Percentiles rank a stretch among this genome's conserved stretches.
These are phyloP conservation scores for Alternaria solani DNA, from an alignment of 2,329 filamentous ascomycete species.

Conservation along the genomic window DNA sequence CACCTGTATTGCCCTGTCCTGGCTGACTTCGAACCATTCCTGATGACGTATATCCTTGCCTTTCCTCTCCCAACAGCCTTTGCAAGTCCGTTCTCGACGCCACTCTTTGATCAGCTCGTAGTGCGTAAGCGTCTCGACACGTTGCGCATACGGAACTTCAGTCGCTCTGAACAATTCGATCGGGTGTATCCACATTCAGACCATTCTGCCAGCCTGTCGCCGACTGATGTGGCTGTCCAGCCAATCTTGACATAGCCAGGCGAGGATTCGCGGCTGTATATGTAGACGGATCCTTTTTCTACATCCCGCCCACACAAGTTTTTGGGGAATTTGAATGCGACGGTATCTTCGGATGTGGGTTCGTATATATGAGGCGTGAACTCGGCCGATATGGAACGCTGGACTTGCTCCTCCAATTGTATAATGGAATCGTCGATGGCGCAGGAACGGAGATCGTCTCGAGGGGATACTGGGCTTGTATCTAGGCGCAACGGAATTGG, in stretches of 20 bases:
- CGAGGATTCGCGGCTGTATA: not conserved
- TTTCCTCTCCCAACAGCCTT: not conserved
- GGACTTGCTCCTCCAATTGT: not conserved
- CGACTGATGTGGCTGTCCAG: not conserved
- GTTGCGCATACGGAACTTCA: slow-evolving; percentile 16
- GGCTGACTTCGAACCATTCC: not conserved
- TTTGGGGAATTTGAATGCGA: not conserved
- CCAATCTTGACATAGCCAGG: not conserved
- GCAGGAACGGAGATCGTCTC: not conserved
- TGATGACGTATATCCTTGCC: not conserved
- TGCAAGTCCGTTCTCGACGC: slow-evolving; percentile 11
- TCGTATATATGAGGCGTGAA: not conserved
- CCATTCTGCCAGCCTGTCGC: not conserved
- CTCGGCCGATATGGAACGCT: not conserved
- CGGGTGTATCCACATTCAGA: not conserved
- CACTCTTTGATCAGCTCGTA: slow-evolving; percentile 21
- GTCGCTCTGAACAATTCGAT: slow-evolving; percentile 7
- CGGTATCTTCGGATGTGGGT: not conserved
- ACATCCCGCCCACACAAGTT: not conserved
- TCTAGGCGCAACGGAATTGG: not conserved
- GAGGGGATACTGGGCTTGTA: not conserved
- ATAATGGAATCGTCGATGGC: not conserved
- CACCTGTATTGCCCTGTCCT: not conserved
- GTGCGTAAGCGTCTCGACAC: slow-evolving; percentile 19
- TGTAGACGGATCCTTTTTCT: not conserved